Evolutionary conservation across 176 grass and related monocot species (phyloP).

Genomic region (Cenchrus purpureus): DNA sequence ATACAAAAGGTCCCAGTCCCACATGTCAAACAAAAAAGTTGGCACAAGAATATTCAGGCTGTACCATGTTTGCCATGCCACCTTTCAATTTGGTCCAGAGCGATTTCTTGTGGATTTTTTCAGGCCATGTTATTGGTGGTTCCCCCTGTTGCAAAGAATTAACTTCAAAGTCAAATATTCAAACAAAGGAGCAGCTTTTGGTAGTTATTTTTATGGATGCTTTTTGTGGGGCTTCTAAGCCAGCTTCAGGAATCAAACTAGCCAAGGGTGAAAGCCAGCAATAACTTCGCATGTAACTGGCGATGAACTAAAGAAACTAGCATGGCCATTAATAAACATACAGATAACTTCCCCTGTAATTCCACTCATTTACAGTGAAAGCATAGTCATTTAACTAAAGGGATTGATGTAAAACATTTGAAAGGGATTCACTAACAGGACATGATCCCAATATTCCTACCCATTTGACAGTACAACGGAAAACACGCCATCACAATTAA

Average conservation of each 20-base stretch:
- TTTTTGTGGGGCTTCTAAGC: no score
- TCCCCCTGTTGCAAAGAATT: constrained; percentile 2
- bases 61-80: constrained; percentile 25
- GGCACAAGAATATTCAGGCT: neutral
- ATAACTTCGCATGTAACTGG: neutral
- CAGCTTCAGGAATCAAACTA: neutral
- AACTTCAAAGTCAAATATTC: constrained; percentile 2
- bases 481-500: neutral
- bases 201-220: no score
- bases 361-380: no score
- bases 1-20: neutral
- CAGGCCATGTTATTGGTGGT: neutral
- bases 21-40: neutral
- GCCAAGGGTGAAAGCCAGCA: neutral
- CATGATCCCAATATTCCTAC: constrained; percentile 4
- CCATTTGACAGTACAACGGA: neutral
- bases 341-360: neutral
- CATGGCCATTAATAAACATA: neutral
- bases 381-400: neutral
- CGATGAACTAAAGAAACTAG: neutral
- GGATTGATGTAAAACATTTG: no score
- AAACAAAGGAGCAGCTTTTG: no score
- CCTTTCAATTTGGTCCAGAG: constrained; percentile 4
- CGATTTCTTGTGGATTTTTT: neutral
- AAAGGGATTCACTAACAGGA: neutral